Conservation (phyloP, 306 rosid species). For the Fragaria iinumae region DNA sequence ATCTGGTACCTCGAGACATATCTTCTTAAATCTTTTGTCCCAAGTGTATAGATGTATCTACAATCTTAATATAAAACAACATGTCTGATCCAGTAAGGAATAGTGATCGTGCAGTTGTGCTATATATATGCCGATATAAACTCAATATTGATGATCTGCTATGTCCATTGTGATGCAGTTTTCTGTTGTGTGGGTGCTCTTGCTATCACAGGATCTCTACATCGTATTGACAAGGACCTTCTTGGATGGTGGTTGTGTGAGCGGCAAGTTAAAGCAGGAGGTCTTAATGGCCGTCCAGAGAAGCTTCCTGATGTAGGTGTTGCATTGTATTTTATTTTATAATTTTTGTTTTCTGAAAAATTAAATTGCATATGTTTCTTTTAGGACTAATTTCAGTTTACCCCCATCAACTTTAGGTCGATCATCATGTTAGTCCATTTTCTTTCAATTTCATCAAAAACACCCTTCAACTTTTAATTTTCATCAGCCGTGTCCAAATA, state of each 20-base stretch:
- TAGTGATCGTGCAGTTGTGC: background rate
- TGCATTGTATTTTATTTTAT: background rate
- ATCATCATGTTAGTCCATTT: no score
- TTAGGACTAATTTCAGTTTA: no score
- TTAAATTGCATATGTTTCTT: constrained; percentile 5
- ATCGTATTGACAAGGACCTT: constrained; percentile 79
- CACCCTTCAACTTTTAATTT: no score
- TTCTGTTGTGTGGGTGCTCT: constrained; percentile 96
- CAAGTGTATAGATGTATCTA: background rate
- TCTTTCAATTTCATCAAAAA: no score
- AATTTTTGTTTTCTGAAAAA: background rate
- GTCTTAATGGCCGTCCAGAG: constrained; percentile 90
- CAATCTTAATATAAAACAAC: background rate
- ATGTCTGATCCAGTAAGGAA: background rate
- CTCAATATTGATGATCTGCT: background rate
- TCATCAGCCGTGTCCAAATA: no score
- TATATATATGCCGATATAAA: background rate
- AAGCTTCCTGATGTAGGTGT: constrained; percentile 78
- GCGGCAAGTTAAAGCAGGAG: constrained; percentile 89
- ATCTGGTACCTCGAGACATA: background rate
- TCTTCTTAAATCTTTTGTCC: background rate
- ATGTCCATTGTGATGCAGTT: constrained; percentile 50
- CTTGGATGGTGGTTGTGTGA: constrained; percentile 97
- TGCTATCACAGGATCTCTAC: constrained; percentile 79
- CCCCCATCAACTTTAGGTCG: no score